Percentiles rank a stretch among this genome's conserved stretches.
These are phyloP conservation scores for Osmanthus fragrans DNA, from an alignment of 257 asterid species.

Conservation along the genomic window DNA sequence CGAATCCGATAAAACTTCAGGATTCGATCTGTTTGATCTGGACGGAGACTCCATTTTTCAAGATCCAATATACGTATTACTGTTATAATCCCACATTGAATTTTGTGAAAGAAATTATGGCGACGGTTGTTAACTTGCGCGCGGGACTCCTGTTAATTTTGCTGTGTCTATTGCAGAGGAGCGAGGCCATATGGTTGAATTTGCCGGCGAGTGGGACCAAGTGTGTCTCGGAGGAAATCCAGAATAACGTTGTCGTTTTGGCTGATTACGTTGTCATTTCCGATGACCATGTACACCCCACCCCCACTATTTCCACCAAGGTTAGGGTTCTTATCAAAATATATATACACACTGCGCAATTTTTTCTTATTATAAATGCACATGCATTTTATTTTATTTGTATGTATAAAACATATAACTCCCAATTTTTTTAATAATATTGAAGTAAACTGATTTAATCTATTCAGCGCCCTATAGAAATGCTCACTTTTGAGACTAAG, in stretches of 20 bases:
- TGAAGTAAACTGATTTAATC: not conserved
- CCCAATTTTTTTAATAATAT: not conserved
- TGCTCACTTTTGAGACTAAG: not conserved
- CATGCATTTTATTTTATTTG: not conserved
- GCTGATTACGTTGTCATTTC: slow-evolving; percentile 80
- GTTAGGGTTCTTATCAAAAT: slow-evolving; percentile 30
- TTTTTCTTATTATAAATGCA: not conserved
- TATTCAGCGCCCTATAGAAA: not conserved
- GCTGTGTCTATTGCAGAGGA: slow-evolving; percentile 32
- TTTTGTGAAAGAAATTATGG: slow-evolving; percentile 32
- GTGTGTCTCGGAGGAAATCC: slow-evolving; percentile 91
- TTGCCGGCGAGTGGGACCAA: slow-evolving; percentile 73
- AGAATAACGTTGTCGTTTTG: slow-evolving; percentile 82
- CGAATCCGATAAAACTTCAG: slow-evolving; percentile 18
- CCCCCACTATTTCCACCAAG: slow-evolving; percentile 78
- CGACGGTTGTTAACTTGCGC: slow-evolving; percentile 38
- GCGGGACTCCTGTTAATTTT: slow-evolving; percentile 36
- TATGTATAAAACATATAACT: too few species aligned
- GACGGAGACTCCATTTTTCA: slow-evolving; percentile 26
- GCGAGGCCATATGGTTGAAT: slow-evolving; percentile 75
- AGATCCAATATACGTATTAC: slow-evolving; percentile 19
- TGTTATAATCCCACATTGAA: not conserved
- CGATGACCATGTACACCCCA: slow-evolving; percentile 55
- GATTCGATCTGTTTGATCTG: slow-evolving; percentile 23
- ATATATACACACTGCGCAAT: too few species aligned